Conservation (phyloP, 257 asterid species). For the Solanum arcanum region DNA sequence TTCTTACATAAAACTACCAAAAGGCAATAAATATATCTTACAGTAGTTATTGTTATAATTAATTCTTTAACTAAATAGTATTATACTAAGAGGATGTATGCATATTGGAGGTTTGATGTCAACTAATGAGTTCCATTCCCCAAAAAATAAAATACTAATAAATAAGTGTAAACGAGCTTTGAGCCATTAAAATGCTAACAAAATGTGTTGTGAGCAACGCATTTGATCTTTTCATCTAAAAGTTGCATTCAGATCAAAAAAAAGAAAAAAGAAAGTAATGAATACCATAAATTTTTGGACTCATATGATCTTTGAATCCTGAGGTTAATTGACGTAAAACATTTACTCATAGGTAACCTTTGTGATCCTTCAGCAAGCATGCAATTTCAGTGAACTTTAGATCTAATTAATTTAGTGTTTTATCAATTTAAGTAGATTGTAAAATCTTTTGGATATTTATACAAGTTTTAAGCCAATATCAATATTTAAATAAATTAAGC, state of each 20-base stretch:
- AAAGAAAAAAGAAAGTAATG: neutral
- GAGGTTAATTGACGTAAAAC: neutral
- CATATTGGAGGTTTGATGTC: neutral
- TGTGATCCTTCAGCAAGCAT: neutral
- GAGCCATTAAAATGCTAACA: neutral
- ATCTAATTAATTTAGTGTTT: neutral
- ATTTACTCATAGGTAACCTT: neutral
- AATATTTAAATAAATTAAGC: neutral
- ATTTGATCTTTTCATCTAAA: neutral
- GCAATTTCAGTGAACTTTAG: neutral
- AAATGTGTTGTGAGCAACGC: neutral
- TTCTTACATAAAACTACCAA: neutral
- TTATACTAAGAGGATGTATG: neutral
- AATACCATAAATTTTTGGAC: neutral
- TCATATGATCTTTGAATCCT: neutral
- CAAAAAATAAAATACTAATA: neutral
- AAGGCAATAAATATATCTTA: neutral
- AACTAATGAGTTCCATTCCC: neutral
- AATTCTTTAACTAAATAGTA: neutral
- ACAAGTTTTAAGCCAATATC: neutral
- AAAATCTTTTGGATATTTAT: neutral
- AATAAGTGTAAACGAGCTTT: neutral
- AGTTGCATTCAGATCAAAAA: neutral
- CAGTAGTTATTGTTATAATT: neutral
- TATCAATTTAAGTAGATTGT: neutral